Evolutionary conservation across 2,329 filamentous ascomycete genomes (phyloP), one percentile per base, ranked within the genome.

Genomic region (Akanthomyces lecanii): DNA sequence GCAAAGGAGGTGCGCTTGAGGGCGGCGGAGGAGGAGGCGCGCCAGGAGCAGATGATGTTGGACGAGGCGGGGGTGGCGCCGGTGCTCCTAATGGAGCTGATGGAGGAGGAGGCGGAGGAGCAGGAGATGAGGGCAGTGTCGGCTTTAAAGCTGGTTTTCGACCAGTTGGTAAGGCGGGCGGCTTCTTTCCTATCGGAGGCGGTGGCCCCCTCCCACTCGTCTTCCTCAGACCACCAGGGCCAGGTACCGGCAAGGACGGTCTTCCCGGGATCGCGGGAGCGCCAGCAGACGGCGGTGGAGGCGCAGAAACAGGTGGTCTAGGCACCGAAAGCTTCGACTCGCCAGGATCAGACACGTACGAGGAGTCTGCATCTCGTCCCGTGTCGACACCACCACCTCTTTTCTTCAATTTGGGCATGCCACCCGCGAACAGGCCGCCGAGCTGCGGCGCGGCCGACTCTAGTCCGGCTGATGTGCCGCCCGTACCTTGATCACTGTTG

Each of bases 321-420:
- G 69, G 70, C 5, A 67, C 68, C 38, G 73, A 73, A n/a, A 65
- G 64, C 30, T 63, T 68, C 8, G 68, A 68, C 64, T 75, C 74
- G 55, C 72, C 92, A n/a, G 90, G 86, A 72, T 97, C 93, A 64
- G 91, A 93, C 60, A 89, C 77, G 72, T 94, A 94, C 65, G 91
- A 87, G 38, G 91, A 85, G 67, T 87, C 87, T 66, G 70, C 64
- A 45, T 69, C 73, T 10, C 76, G 76, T 63, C 81, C 90, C 1
- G 90, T 94, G 75, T 92, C 84, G 64, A 94, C 81, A 45, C 89
- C 89, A 54, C 91, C 93, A 62, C 92, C 90, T 3, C 88, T 84
- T 79, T 96, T 97, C 74, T 91, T 90, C 71, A 99, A 75, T 78
- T 97, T 98, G 3, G 95, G 95, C 85, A 98, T 98, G 44, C 94